phyloP scores from a whole-genome alignment of 2,329 filamentous ascomycete genomes.

The Aspergillus nomiae region DNA sequence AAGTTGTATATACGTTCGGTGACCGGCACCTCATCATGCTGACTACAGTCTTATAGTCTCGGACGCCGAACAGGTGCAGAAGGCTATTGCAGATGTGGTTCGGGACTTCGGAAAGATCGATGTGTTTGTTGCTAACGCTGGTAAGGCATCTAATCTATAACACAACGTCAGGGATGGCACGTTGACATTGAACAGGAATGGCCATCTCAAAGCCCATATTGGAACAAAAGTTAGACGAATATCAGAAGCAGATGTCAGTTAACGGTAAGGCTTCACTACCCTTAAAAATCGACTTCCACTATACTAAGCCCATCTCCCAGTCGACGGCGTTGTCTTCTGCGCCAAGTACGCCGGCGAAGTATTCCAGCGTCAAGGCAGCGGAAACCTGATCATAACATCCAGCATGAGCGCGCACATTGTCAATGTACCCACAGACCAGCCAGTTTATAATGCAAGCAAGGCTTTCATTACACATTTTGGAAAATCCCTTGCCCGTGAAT shows the following conservation, averaged over 20 bases:
- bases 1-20: neutral
- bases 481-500: slow-evolving; percentile 58
- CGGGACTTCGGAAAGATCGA: slow-evolving; percentile 47
- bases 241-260: slow-evolving; percentile 55
- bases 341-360: slow-evolving; percentile 49
- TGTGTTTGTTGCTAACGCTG: slow-evolving; percentile 49
- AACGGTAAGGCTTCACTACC: slow-evolving; percentile 45
- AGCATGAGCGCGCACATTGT: slow-evolving; percentile 55
- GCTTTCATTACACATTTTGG: slow-evolving; percentile 59
- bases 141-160: slow-evolving; percentile 17
- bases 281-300: too few species aligned
- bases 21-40: neutral
- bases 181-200: slow-evolving; percentile 38
- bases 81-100: slow-evolving; percentile 37
- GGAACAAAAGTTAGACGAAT: slow-evolving; percentile 56
- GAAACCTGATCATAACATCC: slow-evolving; percentile 53
- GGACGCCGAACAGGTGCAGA: slow-evolving; percentile 39
- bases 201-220: slow-evolving; percentile 58
- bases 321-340: slow-evolving; percentile 52
- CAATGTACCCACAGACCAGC: slow-evolving; percentile 58
- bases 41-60: slow-evolving; percentile 39
- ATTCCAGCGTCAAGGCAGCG: slow-evolving; percentile 45
- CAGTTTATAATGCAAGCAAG: slow-evolving; percentile 60
- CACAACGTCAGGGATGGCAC: neutral
- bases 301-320: slow-evolving; percentile 13